A percentile compares a stretch with the other conserved stretches of the same genome.
Conservation (phyloP, 108 stramenopile genomes). For the Poteriospumella lacustris region DNA sequence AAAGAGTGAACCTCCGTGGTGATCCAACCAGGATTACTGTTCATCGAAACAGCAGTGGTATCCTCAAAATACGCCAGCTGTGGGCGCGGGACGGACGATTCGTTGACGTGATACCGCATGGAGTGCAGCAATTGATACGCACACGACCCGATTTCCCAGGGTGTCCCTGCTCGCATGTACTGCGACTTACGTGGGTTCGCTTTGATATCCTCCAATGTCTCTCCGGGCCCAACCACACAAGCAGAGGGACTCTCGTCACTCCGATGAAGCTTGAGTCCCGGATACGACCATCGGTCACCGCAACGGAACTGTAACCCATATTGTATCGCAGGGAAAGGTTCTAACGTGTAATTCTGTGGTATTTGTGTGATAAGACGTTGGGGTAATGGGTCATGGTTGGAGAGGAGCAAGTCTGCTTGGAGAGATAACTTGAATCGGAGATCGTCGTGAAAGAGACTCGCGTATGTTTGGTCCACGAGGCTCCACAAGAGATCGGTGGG, state of each 20-base stretch:
- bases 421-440: neutral
- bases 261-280: neutral
- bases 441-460: neutral
- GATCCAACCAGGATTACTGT: too few relatives aligned
- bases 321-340: neutral
- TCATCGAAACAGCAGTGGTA: too few relatives aligned
- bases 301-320: neutral
- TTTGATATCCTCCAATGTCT: neutral
- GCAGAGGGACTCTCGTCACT: neutral
- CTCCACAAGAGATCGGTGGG: neutral
- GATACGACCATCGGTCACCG: neutral
- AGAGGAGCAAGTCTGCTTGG: neutral
- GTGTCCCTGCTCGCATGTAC: neutral
- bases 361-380: neutral
- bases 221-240: neutral
- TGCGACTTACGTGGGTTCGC: neutral
- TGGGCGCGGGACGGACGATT: too few relatives aligned
- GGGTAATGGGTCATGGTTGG: neutral
- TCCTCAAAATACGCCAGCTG: too few relatives aligned
- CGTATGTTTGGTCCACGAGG: neutral
- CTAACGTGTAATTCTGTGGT: neutral
- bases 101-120: too few relatives aligned
- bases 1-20: too few relatives aligned
- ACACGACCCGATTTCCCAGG: neutral
- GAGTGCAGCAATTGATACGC: neutral